Conservation (phyloP, 2,329 filamentous ascomycete species). For the Tolypocladium ophioglossoides region DNA sequence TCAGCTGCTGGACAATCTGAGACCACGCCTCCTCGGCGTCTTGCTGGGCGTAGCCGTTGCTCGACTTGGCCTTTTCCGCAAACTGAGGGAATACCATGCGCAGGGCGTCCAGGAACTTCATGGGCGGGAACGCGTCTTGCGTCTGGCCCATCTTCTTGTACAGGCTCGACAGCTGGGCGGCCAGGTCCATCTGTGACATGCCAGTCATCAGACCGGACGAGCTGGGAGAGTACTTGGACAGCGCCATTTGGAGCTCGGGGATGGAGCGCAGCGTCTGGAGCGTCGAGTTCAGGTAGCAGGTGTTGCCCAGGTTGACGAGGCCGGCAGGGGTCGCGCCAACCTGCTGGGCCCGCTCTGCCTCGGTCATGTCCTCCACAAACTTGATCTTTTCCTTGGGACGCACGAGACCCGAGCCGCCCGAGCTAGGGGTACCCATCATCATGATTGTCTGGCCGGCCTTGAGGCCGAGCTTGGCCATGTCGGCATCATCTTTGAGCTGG, state of each 20-base stretch:
- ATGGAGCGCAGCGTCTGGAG: conserved; percentile 84
- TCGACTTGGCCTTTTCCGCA: conserved; percentile 74
- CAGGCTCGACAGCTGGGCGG: conserved; percentile 65
- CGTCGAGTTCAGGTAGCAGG: conserved; percentile 96
- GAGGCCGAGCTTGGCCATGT: conserved; percentile 71
- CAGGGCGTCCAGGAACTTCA: conserved; percentile 72
- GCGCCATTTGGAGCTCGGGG: conserved; percentile 77
- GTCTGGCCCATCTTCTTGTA: conserved; percentile 87
- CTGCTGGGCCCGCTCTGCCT: conserved; percentile 76
- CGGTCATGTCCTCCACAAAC: conserved; percentile 96
- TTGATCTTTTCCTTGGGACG: conserved; percentile 73
- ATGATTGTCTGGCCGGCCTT: conserved; percentile 83
- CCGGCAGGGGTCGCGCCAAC: conserved; percentile 81
- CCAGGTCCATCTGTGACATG: conserved; percentile 53
- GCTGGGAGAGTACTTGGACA: conserved; percentile 44
- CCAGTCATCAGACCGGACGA: conserved; percentile 32
- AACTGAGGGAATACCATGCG: conserved; percentile 82
- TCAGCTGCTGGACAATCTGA: conserved; percentile 78
- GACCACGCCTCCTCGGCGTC: conserved; percentile 98
- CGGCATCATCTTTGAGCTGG: conserved; percentile 90
- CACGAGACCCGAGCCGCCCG: conserved; percentile 47
- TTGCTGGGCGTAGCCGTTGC: conserved; percentile 87
- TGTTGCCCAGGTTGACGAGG: conserved; percentile 88
- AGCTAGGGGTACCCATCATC: conserved; percentile 89
- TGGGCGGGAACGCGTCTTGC: conserved; percentile 74